Conservation (phyloP, 2,329 filamentous ascomycete genomes). For the Colletotrichum camelliae region DNA sequence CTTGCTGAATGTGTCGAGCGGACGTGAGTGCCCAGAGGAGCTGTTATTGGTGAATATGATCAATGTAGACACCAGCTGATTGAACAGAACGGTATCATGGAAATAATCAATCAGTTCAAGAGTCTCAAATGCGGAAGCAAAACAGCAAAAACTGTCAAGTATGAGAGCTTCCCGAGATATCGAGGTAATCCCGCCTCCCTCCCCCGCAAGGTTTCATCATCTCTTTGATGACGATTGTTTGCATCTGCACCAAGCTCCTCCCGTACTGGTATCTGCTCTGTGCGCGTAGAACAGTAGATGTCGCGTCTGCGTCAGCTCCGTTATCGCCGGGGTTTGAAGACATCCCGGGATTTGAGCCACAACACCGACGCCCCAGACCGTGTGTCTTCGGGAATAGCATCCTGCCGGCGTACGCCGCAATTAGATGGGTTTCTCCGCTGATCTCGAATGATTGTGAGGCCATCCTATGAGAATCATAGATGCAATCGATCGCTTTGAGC, state of each 20-base stretch:
- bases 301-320: background rate
- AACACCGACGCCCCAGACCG: background rate
- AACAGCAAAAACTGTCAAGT: background rate
- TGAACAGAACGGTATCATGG: background rate
- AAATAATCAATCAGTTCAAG: background rate
- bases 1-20: background rate
- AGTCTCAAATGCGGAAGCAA: background rate
- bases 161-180: background rate
- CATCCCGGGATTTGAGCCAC: constrained; percentile 23
- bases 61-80: background rate
- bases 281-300: background rate
- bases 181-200: background rate
- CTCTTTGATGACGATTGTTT: background rate
- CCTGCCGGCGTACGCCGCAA: background rate
- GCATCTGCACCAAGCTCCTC: background rate
- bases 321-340: constrained; percentile 22
- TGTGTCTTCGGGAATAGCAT: background rate
- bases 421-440: background rate
- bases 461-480: background rate
- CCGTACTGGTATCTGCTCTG: background rate
- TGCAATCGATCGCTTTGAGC: background rate
- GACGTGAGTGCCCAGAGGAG: background rate
- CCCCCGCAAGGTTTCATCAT: background rate
- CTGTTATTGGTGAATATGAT: background rate
- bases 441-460: background rate